These are phyloP conservation scores for Globisporangium rhizosaccharum DNA, from an alignment of 352 stramenopile species.

Conservation along the genomic window DNA sequence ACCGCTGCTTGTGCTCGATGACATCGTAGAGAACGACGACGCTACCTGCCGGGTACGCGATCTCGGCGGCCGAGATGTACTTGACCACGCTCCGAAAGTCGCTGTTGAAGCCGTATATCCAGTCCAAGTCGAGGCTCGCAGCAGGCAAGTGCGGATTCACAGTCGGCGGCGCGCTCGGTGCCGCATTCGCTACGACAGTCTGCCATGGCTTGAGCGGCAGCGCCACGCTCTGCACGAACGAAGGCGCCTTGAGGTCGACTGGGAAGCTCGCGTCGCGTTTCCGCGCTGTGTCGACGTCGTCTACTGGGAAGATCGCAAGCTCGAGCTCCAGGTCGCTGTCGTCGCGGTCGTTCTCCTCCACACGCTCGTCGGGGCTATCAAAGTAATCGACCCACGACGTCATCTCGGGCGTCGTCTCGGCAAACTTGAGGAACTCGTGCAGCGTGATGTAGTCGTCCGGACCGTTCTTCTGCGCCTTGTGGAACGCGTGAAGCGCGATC, in stretches of 20 bases:
- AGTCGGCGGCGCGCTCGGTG: constrained; percentile 47
- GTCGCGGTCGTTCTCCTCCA: constrained; percentile 43
- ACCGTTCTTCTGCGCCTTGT: constrained; percentile 52
- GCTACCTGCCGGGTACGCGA: constrained; percentile 57
- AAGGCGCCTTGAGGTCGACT: constrained; percentile 34
- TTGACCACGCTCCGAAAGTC: constrained; percentile 47
- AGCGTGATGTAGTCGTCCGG: constrained; percentile 64
- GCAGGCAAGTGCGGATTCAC: constrained; percentile 44
- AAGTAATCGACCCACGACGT: constrained; percentile 84
- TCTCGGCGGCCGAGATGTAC: constrained; percentile 60
- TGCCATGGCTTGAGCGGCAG: constrained; percentile 52
- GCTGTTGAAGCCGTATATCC: constrained; percentile 80
- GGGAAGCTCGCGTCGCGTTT: constrained; percentile 51
- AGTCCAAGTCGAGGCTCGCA: constrained; percentile 67
- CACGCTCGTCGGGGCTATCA: constrained; percentile 48
- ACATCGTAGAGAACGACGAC: constrained; percentile 66
- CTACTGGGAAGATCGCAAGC: constrained; percentile 1
- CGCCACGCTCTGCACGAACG: constrained; percentile 21
- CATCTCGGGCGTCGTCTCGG: constrained; percentile 74
- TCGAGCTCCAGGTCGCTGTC: constrained; percentile 58
- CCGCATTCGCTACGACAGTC: constrained; percentile 47
- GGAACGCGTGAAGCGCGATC: constrained; percentile 64
- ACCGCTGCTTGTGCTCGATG: constrained; percentile 66
- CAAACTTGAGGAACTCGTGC: constrained; percentile 67
- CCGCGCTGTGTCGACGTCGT: constrained; percentile 14